phyloP scores from a whole-genome alignment of 371 early-diverging fungal species.

The Vairimorpha ceranae region DNA sequence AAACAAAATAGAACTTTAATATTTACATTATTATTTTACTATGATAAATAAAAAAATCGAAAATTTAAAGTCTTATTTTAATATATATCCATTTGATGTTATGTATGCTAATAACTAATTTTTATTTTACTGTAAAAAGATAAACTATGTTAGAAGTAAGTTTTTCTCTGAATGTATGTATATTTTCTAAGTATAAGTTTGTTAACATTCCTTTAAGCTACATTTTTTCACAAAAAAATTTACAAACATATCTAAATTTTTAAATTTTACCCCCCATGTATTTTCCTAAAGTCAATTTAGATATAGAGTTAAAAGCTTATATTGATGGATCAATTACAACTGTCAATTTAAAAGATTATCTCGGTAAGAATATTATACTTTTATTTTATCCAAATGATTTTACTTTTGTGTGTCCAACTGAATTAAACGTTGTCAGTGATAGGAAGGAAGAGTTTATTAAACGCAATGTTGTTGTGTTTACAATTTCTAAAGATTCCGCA shows the following conservation, averaged over 20 bases:
- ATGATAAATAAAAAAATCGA: no score
- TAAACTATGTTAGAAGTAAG: no score
- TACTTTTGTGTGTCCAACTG: constrained; percentile 67
- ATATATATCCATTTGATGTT: no score
- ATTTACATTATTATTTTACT: no score
- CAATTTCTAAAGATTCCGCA: constrained; percentile 72
- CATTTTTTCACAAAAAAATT: no score
- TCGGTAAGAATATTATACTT: constrained; percentile 65
- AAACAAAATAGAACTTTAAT: no score
- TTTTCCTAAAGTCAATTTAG: constrained; percentile 17
- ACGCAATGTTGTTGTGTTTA: constrained; percentile 70
- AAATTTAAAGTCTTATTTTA: no score
- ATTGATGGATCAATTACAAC: constrained; percentile 38
- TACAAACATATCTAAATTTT: neutral
- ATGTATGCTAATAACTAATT: no score
- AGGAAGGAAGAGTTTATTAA: constrained; percentile 71
- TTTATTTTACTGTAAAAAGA: no score
- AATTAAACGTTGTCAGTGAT: constrained; percentile 75
- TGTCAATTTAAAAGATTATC: constrained; percentile 41
- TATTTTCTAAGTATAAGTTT: no score
- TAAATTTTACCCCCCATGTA: constrained; percentile 4
- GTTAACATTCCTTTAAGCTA: no score
- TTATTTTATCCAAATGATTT: constrained; percentile 72
- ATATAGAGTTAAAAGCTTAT: constrained; percentile 18
- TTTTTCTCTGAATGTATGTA: no score